Evolutionary conservation across 2,329 filamentous ascomycete genomes (phyloP), one percentile per base, ranked within the genome.

Genomic region (Botrytis byssoidea): DNA sequence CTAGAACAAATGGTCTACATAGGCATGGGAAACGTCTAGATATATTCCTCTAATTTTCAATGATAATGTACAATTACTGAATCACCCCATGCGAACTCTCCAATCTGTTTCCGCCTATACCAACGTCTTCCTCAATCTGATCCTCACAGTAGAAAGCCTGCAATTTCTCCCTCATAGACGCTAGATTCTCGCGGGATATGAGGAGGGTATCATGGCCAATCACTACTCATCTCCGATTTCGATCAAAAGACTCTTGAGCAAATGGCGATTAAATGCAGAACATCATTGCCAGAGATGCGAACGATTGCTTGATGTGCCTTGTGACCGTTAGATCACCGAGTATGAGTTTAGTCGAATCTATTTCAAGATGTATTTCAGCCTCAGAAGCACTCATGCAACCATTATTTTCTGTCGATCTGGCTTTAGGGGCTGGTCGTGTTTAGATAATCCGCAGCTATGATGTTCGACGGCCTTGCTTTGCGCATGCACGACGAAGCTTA

Each of bases 61-160:
- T 74, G 68, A 74, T 74, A 74, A 71, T 72, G 25, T 72, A 72
- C 61, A 74, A 66, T 60, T 57, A 22, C 66, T 69, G 29, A 40
- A 42, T 29, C 48, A 22, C 48, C n/a, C 25, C 25, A 25, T 32
- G 37, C 35, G 18, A 72, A n/a, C 61, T 60, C n/a, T 71, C 40
- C 40, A n/a, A 42, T 61, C 44, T 61, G 10, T 65, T 37, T 48
- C 32, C 55, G 32, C 57, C 40, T 29, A 40, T 32, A 3, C 35
- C 25, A 35, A 44, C n/a, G 14, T 20, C 40, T 22, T 37, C 14
- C 42, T 40, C 48, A 29, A 66, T 40, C 25, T 48, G 37, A 40
- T 40, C 22, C 29, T 57, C 29, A 57, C n/a, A 22, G 51, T 57
- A 59, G 18, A 57, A 69, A 69, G 9, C 18, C n/a, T 57, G 18